These are phyloP conservation scores for Castanea sativa DNA, from an alignment of 306 rosid genomes.

Conservation along the genomic window DNA sequence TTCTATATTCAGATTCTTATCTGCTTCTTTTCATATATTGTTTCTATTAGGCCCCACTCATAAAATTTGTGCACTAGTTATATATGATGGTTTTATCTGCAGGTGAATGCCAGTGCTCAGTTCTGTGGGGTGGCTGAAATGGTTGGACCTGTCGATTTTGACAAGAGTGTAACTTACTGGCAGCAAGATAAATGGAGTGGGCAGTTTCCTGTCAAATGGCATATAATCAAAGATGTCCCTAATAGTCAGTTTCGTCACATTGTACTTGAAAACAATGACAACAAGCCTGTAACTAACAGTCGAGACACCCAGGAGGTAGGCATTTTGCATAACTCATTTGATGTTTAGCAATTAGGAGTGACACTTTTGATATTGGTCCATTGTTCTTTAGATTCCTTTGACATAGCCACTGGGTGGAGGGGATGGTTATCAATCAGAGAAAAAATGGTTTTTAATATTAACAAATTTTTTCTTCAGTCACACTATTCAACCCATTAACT, in stretches of 20 bases:
- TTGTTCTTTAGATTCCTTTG: neutral
- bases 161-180: constrained; percentile 83
- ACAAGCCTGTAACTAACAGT: constrained; percentile 92
- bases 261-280: constrained; percentile 81
- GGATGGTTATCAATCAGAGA: too few species aligned
- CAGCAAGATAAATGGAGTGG: constrained; percentile 96
- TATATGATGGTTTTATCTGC: constrained; percentile 15
- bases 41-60: constrained; percentile 5
- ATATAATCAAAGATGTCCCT: constrained; percentile 78
- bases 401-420: neutral
- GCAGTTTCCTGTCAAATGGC: constrained; percentile 88
- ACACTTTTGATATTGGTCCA: constrained; percentile 15
- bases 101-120: constrained; percentile 96
- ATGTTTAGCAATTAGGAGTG: neutral
- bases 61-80: constrained; percentile 4
- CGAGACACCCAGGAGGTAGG: constrained; percentile 93
- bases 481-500: neutral
- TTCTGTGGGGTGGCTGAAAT: constrained; percentile 95
- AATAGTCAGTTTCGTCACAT: constrained; percentile 89
- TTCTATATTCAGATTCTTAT: neutral
- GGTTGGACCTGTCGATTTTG: constrained; percentile 89
- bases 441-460: neutral
- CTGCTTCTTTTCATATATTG: neutral
- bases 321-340: constrained; percentile 8
- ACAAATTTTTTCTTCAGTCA: neutral